These are phyloP conservation scores for Metschnikowia continentalis DNA, from an alignment of 805 yeast species.

Conservation along the genomic window DNA sequence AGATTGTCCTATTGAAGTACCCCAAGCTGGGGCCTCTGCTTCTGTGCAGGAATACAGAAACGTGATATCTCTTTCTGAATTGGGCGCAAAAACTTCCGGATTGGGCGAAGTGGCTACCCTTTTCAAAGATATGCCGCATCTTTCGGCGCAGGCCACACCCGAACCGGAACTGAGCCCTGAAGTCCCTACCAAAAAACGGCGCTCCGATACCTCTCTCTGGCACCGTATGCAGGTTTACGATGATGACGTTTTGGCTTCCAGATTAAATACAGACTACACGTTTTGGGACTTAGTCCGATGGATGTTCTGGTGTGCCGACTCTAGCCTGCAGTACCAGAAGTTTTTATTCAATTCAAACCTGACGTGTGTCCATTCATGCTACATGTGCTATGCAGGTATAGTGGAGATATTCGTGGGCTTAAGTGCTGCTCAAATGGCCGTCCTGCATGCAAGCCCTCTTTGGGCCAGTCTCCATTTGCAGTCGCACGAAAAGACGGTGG, in stretches of 20 bases:
- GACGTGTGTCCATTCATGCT: constrained; percentile 24
- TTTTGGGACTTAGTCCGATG: constrained; percentile 33
- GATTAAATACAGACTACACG: constrained; percentile 24
- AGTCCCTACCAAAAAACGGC: constrained; percentile 2
- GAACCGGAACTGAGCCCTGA: constrained; percentile 6
- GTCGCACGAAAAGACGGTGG: constrained; percentile 24
- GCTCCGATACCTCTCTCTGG: not conserved
- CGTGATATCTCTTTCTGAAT: constrained; percentile 12
- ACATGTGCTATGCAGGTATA: constrained; percentile 19
- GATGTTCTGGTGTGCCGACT: constrained; percentile 35
- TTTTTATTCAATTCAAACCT: constrained; percentile 17
- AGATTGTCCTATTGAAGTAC: constrained; percentile 8
- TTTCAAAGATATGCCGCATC: constrained; percentile 19
- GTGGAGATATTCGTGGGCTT: constrained; percentile 21
- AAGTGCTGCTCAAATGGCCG: constrained; percentile 14
- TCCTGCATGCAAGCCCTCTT: constrained; percentile 1
- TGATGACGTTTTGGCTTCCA: constrained; percentile 24
- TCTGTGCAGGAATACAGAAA: not conserved
- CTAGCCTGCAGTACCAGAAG: constrained; percentile 20
- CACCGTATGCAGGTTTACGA: constrained; percentile 26
- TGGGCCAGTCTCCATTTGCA: not conserved
- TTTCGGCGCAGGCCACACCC: constrained; percentile 13
- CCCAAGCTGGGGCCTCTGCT: not conserved
- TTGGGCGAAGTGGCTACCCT: constrained; percentile 18
- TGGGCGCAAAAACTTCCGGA: constrained; percentile 14